These are phyloP conservation scores for Tolypocladium tropicale DNA, from an alignment of 2,329 filamentous ascomycete species.

Conservation along the genomic window DNA sequence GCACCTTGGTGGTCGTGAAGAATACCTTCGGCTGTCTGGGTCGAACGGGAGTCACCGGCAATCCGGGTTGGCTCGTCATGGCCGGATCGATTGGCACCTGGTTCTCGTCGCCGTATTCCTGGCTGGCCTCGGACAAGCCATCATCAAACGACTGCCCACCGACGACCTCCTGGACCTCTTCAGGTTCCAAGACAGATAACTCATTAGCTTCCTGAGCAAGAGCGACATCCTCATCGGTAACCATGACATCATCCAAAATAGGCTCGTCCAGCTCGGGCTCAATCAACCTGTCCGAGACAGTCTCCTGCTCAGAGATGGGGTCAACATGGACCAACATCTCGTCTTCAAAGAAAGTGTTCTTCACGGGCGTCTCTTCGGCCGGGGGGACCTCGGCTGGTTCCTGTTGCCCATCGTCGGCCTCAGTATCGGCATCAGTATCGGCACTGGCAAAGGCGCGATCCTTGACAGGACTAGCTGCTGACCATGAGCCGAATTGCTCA, in stretches of 20 bases:
- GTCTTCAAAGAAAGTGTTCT: conserved; percentile 49
- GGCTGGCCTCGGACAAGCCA: conserved; percentile 48
- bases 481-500: conserved; percentile 52
- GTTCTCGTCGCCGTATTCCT: conserved; percentile 61
- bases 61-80: conserved; percentile 16
- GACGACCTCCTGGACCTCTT: conserved; percentile 24
- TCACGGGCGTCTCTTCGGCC: conserved; percentile 26
- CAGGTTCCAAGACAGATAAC: conserved; percentile 44
- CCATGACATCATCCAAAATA: conserved; percentile 33
- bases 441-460: background rate
- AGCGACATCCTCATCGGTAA: conserved; percentile 46
- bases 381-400: conserved; percentile 4
- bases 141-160: conserved; percentile 30
- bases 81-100: conserved; percentile 43
- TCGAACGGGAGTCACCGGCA: conserved; percentile 47
- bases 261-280: conserved; percentile 15
- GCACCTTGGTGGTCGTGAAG: conserved; percentile 68
- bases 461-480: conserved; percentile 40
- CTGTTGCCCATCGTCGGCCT: background rate
- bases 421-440: background rate
- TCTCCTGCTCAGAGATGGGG: conserved; percentile 5
- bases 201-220: conserved; percentile 49
- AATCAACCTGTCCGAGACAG: conserved; percentile 4
- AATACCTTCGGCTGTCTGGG: conserved; percentile 37
- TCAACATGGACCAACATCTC: conserved; percentile 36